Percentiles rank a stretch among this genome's conserved stretches.
Conservation (phyloP, 495 filamentous ascomycete species). For the Penicillium mononematosum region DNA sequence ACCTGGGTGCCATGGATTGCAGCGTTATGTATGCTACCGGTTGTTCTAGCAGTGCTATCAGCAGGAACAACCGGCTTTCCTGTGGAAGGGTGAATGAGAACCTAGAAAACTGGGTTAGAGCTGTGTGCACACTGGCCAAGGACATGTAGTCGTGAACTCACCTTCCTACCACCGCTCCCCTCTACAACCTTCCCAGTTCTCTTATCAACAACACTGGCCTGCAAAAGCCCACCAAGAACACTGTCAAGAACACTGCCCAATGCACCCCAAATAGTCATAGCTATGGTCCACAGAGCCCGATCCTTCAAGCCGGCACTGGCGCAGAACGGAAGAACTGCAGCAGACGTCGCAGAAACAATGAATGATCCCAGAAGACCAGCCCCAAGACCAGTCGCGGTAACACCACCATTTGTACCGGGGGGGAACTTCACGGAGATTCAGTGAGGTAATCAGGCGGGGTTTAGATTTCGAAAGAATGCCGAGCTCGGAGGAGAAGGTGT, state of each 20-base stretch:
- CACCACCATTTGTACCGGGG: constrained; percentile 88
- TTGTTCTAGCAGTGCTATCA: constrained; percentile 6
- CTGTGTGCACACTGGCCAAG: constrained; percentile 2
- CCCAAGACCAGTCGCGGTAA: constrained; percentile 67
- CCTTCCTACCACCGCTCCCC: constrained; percentile 78
- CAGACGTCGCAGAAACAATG: constrained; percentile 64
- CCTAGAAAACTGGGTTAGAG: constrained; percentile 25
- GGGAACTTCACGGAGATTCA: constrained; percentile 76
- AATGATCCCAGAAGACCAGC: constrained; percentile 76
- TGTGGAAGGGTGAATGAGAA: constrained; percentile 40
- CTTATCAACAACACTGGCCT: constrained; percentile 83
- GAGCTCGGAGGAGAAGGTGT: constrained; percentile 94
- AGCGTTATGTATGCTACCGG: constrained; percentile 25
- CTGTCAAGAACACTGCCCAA: constrained; percentile 84
- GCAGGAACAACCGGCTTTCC: constrained; percentile 7
- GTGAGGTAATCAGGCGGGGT: constrained; percentile 85
- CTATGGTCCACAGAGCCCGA: constrained; percentile 55
- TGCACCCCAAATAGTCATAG: constrained; percentile 66
- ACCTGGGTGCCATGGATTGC: constrained; percentile 24
- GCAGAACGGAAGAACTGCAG: constrained; percentile 71
- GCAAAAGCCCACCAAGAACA: constrained; percentile 78
- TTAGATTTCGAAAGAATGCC: constrained; percentile 77
- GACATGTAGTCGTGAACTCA: constrained; percentile 32
- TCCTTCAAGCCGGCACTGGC: constrained; percentile 47
- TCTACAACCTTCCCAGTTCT: constrained; percentile 85